phyloP scores from a whole-genome alignment of 2,329 filamentous ascomycete species.

The Penicillium sp. region DNA sequence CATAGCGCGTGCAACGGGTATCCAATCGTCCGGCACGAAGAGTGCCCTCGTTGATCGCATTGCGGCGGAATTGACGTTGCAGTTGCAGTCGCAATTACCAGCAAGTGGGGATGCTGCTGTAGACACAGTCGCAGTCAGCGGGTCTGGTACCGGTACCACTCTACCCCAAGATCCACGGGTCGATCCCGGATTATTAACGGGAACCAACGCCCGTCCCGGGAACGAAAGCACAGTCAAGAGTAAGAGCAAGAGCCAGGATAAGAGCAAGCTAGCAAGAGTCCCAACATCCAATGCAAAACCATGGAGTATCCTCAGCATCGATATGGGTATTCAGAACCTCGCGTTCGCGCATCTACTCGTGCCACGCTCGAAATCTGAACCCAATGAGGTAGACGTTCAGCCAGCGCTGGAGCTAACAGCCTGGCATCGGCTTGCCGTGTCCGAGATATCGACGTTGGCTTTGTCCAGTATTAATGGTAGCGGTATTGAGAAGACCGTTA shows the following conservation, averaged over 20 bases:
- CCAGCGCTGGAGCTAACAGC: slow-evolving; percentile 29
- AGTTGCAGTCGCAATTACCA: slow-evolving; percentile 2
- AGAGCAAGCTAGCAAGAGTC: no score
- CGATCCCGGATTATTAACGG: background rate
- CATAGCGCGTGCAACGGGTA: slow-evolving; percentile 59
- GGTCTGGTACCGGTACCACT: background rate
- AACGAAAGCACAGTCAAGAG: no score
- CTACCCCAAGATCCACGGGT: background rate
- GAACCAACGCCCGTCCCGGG: no score
- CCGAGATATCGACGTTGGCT: slow-evolving; percentile 21
- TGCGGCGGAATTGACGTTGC: slow-evolving; percentile 22
- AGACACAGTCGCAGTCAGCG: background rate
- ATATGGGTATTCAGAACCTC: slow-evolving; percentile 79
- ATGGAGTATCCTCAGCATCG: slow-evolving; percentile 67
- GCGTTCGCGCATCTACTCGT: slow-evolving; percentile 64
- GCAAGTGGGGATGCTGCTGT: no score
- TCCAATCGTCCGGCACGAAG: slow-evolving; percentile 59
- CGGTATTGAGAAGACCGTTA: background rate
- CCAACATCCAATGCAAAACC: background rate
- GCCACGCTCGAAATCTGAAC: slow-evolving; percentile 10
- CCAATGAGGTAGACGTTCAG: background rate
- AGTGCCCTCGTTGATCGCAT: slow-evolving; percentile 52
- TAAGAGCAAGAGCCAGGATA: no score
- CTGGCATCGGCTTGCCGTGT: slow-evolving; percentile 43
- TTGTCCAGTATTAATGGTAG: background rate